Base-by-base conservation (phyloP, 2,329 filamentous ascomycete genomes). In the Calycina herbarum region DNA sequence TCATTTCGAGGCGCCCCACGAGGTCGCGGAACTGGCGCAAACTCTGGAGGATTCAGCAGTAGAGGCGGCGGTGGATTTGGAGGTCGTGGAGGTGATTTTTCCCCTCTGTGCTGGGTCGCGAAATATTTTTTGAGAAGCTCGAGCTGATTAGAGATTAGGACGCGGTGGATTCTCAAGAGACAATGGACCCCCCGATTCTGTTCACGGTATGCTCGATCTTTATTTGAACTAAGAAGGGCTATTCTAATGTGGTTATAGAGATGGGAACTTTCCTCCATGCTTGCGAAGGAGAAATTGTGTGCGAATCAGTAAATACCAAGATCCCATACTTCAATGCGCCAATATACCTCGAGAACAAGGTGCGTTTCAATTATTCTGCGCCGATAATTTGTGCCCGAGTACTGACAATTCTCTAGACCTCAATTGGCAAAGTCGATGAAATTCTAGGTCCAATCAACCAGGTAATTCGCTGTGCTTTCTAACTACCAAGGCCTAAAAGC, bases 291-390 rank as follows among this genome's bases (percentile, higher is more conserved):
- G 95, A 99, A 81, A 95, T 99, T 86, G 90, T 99, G 73, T 97
- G 94, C 90, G 89, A 93, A 80, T 96, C 92, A 73, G 90, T 91
- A 80, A 98, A 97, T 84, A 83, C 90, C 74, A 98, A 98, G 82
- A 90, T 99, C 70, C 95, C 95, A 68, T 96, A 96, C 83, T 99
- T 99, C 89, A 98, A 97, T 84, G 95, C 95, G 68, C 93, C 93
- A 73, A 96, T 99, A 79, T 99, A 95, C 83, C 90, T 98, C 75
- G 94, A 98, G 86, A 99, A 98, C 85, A 99, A 98, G 86, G 91
- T 90, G 76, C 69, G 78, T 45, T 20, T 63, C 51, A 35, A 40
- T 40, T 40, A 2, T 42, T 11, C 24, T 29, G 20, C n/a, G 3
- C 42, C 20, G 58, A 20, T 6, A 11, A 17, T 4, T 15, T 5